Evolutionary conservation across 768 basidiomycete species (phyloP), one percentile per base, ranked within the genome.

Genomic region (Nevesoporus exiguus): DNA sequence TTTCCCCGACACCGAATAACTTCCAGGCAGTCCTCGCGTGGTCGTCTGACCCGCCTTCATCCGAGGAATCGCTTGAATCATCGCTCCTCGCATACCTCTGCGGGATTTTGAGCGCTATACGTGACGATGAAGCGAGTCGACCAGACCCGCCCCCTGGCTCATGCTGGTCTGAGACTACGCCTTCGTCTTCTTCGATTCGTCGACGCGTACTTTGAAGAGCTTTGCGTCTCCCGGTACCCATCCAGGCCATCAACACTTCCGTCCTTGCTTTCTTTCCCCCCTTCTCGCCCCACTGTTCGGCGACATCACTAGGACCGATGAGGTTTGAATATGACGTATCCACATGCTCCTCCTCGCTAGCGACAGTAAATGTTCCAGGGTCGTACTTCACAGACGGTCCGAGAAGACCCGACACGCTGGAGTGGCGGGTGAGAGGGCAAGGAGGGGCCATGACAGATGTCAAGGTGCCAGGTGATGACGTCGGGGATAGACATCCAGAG

Each of bases 281-380:
- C 33, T 70, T 74, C 27, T 81, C 80, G 0, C 77, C 80, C 86
- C 86, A 88, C 36, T 74, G 73, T 15, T 73, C 70, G 2, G 80
- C 85, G 0, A 76, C 76, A 1, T 77, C 79, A 6, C 66, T 65
- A 41, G 78, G 75, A 3, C 85, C 85, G 10, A 87, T 77, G n/a
- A 89, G 65, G 59, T 91, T 90, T 58, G 84, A 79, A 45, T 88
- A 61, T 0, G 80, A 76, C 0, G 80, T 73, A 46, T 88, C 85
- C 9, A 70, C 71, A 24, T 71, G 71, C 2, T 68, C 59, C 7
- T 62, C 59, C 8, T 62, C 61, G 7, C 61, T 47, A 3, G 49
- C 45, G 1, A 37, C 21, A 14, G 51, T 51, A 42, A 44, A 3
- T 7, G 0, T 27, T 31, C 36, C 31, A 21, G n/a, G 22, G 15